Conservation (phyloP, 106 monocot genomes). For the Apostasia shenzhenica region DNA sequence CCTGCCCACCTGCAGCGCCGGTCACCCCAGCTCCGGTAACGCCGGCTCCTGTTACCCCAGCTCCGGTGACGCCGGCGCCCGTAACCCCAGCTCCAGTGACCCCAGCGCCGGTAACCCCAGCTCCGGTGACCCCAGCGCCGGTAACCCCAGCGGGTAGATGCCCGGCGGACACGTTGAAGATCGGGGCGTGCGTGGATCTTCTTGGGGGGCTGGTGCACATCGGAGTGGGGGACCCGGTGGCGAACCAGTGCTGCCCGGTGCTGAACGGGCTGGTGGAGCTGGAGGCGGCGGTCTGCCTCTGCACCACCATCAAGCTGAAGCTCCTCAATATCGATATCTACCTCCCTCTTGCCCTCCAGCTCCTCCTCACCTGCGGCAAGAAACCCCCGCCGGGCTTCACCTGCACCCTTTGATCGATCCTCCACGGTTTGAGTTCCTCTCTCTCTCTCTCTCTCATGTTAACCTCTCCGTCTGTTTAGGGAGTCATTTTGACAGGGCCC, state of each 20-base stretch:
- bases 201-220: constrained; percentile 63
- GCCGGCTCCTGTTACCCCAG: not conserved
- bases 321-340: constrained; percentile 53
- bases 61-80: constrained; percentile 5
- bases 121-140: not conserved
- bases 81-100: not conserved
- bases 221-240: constrained; percentile 43
- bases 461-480: too few species aligned
- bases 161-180: constrained; percentile 48
- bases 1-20: constrained; percentile 1
- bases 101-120: not conserved
- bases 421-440: not conserved
- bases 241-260: constrained; percentile 56
- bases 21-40: constrained; percentile 1
- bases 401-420: constrained; percentile 28
- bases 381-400: constrained; percentile 56
- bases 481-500: too few species aligned
- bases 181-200: constrained; percentile 68
- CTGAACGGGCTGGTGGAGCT: constrained; percentile 47
- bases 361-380: constrained; percentile 58
- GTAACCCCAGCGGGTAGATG: constrained; percentile 15
- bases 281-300: constrained; percentile 64
- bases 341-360: constrained; percentile 54
- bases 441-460: not conserved
- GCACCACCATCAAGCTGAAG: constrained; percentile 65